Base-by-base conservation (phyloP, 179 eudicot species). In the Corrigiola litoralis region DNA sequence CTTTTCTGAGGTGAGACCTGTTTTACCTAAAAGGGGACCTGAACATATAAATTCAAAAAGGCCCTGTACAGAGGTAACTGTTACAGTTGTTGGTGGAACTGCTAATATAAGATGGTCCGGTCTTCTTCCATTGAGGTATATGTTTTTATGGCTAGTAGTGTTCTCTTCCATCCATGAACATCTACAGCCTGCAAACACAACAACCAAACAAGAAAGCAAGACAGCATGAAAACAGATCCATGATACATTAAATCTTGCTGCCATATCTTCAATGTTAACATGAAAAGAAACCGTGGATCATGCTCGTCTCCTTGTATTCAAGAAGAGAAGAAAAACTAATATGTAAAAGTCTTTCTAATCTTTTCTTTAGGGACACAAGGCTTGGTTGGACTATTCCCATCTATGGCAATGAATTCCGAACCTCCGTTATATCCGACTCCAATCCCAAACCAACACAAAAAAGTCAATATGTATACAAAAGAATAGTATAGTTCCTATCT, bases 41-140 rank as follows among this genome's bases (percentile, higher is more conserved):
- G 81, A 72, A 76, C 95, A 90, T 69, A 92, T 92, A 64, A 92
- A 92, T 47, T 79, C 88, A 47, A 63, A 92, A 55, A 92, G 98
- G 65, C 83, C 86, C 63, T 85, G 37, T 60, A 87, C 81, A 53
- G 97, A 71, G 31, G 92, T 65, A 77, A 84, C 80, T 38, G 73
- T 55, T 18, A 89, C 98, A 60, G 89, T 54, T 74, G 63, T 52
- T 45, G 73, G 18, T 29, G 95, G 86, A 64, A 76, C 66, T 25
- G 77, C 75, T 0, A 87, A 84, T 69, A 72, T 57, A 65, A 78
- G 64, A 27, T 73, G 77, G 53, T 71, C 72, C 45, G 50, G 80
- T 54, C 75, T 82, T 72, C 75, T 84, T 69, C 76, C 81, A 27
- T 56, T 77, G 60, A 34, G 67, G 51, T 71, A 37, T 45, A 68